phyloP scores from a whole-genome alignment of 805 yeast genomes.

The Starmerella stigmatis region DNA sequence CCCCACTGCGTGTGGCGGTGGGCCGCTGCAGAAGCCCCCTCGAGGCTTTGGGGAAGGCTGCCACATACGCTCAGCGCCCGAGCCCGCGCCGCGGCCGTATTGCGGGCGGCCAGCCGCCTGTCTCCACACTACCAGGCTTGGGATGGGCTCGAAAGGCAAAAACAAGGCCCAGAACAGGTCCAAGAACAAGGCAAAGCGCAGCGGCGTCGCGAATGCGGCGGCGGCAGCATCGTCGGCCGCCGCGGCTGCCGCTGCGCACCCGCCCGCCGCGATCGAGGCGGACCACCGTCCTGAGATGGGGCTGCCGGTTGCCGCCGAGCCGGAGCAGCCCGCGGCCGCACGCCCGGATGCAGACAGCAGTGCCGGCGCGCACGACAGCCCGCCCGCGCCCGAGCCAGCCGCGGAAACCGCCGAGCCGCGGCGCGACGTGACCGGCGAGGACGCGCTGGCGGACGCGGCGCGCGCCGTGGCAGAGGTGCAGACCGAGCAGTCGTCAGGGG shows the following conservation, averaged over 20 bases:
- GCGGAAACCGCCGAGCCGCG: too few species aligned
- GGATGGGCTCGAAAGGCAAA: slow-evolving; percentile 7
- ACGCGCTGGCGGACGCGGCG: too few species aligned
- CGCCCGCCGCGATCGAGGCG: background rate
- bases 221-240: slow-evolving; percentile 5
- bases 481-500: too few species aligned
- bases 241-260: slow-evolving; percentile 5
- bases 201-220: slow-evolving; percentile 4
- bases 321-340: too few species aligned
- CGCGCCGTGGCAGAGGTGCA: too few species aligned
- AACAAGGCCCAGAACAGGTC: slow-evolving; percentile 10
- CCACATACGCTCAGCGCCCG: background rate
- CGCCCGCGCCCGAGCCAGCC: too few species aligned
- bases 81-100: background rate
- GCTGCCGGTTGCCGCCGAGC: background rate
- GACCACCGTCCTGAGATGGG: background rate
- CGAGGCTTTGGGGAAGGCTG: slow-evolving; percentile 2
- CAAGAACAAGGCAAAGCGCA: slow-evolving; percentile 6
- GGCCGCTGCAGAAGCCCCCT: too few species aligned
- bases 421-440: too few species aligned
- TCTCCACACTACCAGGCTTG: slow-evolving; percentile 3
- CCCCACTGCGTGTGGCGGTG: too few species aligned
- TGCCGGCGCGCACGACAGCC: too few species aligned
- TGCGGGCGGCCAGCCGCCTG: background rate
- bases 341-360: too few species aligned